Percentiles rank a stretch among this genome's conserved stretches.
These are phyloP conservation scores for Streptanthus diversifolius DNA, from an alignment of 345 rosid genomes.

Conservation along the genomic window DNA sequence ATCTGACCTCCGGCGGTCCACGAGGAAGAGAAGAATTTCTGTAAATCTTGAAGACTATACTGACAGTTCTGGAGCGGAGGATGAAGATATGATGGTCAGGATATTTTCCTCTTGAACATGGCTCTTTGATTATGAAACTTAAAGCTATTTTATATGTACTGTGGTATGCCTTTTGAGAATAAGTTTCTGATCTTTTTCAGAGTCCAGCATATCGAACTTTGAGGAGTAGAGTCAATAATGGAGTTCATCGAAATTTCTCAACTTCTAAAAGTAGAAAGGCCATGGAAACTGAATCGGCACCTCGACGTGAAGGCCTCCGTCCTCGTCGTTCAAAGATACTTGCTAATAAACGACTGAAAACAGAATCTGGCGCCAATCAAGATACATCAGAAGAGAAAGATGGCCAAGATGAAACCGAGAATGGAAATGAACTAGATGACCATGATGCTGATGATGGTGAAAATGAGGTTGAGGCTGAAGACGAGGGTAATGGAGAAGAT, in stretches of 20 bases:
- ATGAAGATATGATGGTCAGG: conserved; percentile 89
- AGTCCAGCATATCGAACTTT: conserved; percentile 53
- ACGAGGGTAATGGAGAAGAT: conserved; percentile 64
- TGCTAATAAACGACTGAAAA: conserved; percentile 47
- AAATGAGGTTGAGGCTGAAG: conserved; percentile 75
- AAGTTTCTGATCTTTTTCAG: conserved; percentile 41
- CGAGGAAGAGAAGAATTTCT: conserved; percentile 82
- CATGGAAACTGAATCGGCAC: conserved; percentile 50
- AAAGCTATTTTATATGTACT: conserved; percentile 7
- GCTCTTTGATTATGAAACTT: neutral
- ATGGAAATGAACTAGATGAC: conserved; percentile 74
- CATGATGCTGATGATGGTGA: conserved; percentile 58
- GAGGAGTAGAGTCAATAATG: conserved; percentile 57
- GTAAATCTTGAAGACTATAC: conserved; percentile 80
- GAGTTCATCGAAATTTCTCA: conserved; percentile 54
- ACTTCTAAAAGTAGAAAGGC: conserved; percentile 54
- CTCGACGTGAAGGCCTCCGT: conserved; percentile 98
- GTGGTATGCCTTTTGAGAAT: conserved; percentile 14
- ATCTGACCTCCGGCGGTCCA: conserved; percentile 90
- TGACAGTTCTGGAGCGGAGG: conserved; percentile 92
- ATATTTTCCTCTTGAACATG: conserved; percentile 12
- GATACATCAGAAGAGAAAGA: conserved; percentile 76
- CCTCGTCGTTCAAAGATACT: conserved; percentile 75
- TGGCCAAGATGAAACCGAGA: conserved; percentile 76
- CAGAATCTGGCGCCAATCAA: conserved; percentile 64